These are phyloP conservation scores for Geum urbanum DNA, from an alignment of 306 rosid species.

Conservation along the genomic window DNA sequence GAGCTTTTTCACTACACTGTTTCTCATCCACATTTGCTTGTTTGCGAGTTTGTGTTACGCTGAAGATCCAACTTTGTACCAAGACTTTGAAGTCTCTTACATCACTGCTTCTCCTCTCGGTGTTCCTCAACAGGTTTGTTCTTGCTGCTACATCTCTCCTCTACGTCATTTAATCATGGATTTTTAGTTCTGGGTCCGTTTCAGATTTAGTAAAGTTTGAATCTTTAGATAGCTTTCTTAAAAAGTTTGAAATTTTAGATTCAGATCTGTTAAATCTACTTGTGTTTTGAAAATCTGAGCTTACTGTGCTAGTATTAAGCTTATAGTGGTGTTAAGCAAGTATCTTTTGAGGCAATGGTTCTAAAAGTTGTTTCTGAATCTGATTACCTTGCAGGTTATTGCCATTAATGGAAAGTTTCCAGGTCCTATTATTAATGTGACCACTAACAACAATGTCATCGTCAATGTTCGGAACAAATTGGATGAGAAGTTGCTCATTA, in stretches of 20 bases:
- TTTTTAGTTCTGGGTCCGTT: slow-evolving; percentile 25
- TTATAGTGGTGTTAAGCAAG: slow-evolving; percentile 12
- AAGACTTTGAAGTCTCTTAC: slow-evolving; percentile 45
- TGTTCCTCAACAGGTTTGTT: slow-evolving; percentile 44
- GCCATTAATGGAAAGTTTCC: slow-evolving; percentile 80
- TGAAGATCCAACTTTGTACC: slow-evolving; percentile 40
- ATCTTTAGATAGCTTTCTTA: slow-evolving; percentile 11
- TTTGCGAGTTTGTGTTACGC: slow-evolving; percentile 38
- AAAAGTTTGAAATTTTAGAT: slow-evolving; percentile 26
- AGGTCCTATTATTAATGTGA: slow-evolving; percentile 77
- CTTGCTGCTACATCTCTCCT: slow-evolving; percentile 18
- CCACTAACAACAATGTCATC: slow-evolving; percentile 81
- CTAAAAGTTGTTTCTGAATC: slow-evolving; percentile 16
- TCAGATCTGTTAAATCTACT: slow-evolving; percentile 38
- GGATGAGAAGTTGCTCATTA: slow-evolving; percentile 80
- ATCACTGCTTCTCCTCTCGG: slow-evolving; percentile 53
- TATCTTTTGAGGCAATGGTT: background rate
- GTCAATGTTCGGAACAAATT: slow-evolving; percentile 84
- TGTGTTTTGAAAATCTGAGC: slow-evolving; percentile 15
- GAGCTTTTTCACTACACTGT: slow-evolving; percentile 18
- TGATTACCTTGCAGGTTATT: slow-evolving; percentile 65
- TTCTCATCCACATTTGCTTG: slow-evolving; percentile 33
- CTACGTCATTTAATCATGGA: background rate
- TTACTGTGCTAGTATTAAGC: background rate
- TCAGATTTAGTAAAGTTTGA: slow-evolving; percentile 27